Percentiles rank a stretch among this genome's conserved stretches.
phyloP scores from a whole-genome alignment of 1,284 basidiomycete genomes.

The Stereum hirsutum region DNA sequence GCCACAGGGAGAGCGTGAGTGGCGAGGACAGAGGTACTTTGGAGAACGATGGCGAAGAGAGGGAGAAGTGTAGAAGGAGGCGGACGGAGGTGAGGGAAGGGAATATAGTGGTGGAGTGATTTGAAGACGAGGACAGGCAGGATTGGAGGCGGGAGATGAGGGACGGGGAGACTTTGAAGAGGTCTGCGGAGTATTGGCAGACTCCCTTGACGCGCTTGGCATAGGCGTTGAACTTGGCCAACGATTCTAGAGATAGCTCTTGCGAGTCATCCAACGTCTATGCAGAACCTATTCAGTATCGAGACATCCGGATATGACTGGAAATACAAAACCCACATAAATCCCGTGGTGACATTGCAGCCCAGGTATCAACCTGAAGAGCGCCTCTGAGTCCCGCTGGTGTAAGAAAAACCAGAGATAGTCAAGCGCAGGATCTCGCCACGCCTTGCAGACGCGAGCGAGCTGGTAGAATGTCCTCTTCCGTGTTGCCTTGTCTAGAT shows the following conservation, averaged over 20 bases:
- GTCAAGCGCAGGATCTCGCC: conserved; percentile 50
- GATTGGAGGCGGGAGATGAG: conserved; percentile 1
- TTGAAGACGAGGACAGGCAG: too few relatives aligned
- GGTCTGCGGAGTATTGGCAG: conserved; percentile 16
- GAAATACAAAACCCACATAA: too few relatives aligned
- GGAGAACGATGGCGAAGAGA: too few relatives aligned
- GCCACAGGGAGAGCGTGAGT: too few relatives aligned
- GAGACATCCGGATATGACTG: too few relatives aligned
- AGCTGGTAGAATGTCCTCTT: conserved; percentile 8
- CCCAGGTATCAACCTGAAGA: conserved; percentile 34
- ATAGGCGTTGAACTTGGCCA: conserved; percentile 29
- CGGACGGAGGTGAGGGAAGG: conserved; percentile 30
- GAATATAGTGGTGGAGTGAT: not conserved
- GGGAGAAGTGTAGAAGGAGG: conserved; percentile 27
- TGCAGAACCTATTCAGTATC: too few relatives aligned
- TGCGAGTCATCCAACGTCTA: too few relatives aligned
- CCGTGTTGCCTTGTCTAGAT: not conserved
- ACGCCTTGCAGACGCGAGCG: conserved; percentile 32
- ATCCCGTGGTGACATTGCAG: too few relatives aligned
- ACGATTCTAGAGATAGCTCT: conserved; percentile 11
- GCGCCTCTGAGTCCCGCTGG: conserved; percentile 34
- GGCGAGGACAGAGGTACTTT: too few relatives aligned
- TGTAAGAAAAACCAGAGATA: conserved; percentile 38
- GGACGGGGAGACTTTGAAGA: conserved; percentile 5
- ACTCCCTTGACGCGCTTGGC: conserved; percentile 38